Base-by-base conservation (phyloP, 805 yeast species). In the Saccharomycopsis sp. region DNA sequence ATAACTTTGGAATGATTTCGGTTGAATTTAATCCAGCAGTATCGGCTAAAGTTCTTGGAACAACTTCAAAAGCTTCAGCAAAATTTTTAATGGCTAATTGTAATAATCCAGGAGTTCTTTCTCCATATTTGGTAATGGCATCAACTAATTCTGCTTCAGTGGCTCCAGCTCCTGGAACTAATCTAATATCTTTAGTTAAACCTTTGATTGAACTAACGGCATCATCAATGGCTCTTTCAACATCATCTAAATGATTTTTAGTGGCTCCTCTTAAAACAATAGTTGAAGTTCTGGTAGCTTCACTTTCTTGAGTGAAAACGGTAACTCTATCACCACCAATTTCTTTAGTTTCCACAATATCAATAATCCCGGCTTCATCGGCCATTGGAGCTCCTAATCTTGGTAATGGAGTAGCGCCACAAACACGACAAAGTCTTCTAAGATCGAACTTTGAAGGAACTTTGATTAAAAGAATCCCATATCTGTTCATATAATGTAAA, bases 271-370 rank as follows among this genome's bases (percentile, higher is more conserved):
- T 76, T 40, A 92, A 67, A 36, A 92, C 80, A 53, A 92, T 87
- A 6, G 98, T 92, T 13, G 97, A 78, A 3, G 98, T 92, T 52
- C 83, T 72, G 21, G 95, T 79, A 34, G 58, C 55, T 48, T 67
- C 75, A 23, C 61, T 61, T 48, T 70, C 75, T 63, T 92, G 98
- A 58, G 85, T 74, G 69, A 92, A 88, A 23, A 92, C 72, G 8
- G 97, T 89, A 29, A 92, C 97, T 60, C 96, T 76, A 63, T 92
- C 96, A 40, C 96, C 96, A 49, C 98, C 98, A 57, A 92, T 86
- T 66, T 92, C 98, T 53, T 74, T 75, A 19, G 95, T 81, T 64
- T 84, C 94, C 37, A 92, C 89, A 23, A 79, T 60, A 57, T 89
- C 98, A 46, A 92, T 74, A 32, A 70, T 57, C 41, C 98, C 98